Evolutionary conservation across 148 eudicot species (phyloP), one percentile per base, ranked within the genome.

Genomic region (Camellia lanceoleosa): DNA sequence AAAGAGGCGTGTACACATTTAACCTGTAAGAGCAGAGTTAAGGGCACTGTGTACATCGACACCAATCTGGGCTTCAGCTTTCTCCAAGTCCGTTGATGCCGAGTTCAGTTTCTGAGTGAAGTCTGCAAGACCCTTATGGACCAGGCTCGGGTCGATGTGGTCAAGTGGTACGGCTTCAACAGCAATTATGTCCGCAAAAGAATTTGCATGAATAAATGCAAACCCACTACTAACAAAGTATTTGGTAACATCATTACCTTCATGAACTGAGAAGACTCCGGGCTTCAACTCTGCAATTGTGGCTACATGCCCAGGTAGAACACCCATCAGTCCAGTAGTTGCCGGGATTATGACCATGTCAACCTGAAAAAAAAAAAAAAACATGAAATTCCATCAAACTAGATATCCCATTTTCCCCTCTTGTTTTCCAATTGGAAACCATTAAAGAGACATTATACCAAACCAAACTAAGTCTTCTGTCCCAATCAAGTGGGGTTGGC

Each of bases 21-120:
- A 89, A 78, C 88, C 90, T 3, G 86, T 77, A 67, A 90, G 80
- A 62, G 94, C 92, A 69, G 85, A 82, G 80, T 89, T 89, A 47
- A 92, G 85, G 54, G 93, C 92, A 83, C 90, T 90, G 76, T 88
- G 88, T 76, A 90, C 90, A 82, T 92, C 91, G 5, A 92, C 84
- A 20, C 90, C 95, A 71, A 91, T 90, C 74, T 90, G 95, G 73
- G 92, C 91, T 90, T 92, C 93, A 74, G 95, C 93, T 86, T 87
- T 90, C 85, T 92, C 97, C 86, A 87, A 66, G 71, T 90, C 97
- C 47, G 94, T 90, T 38, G 90, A 82, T 10, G 97, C 94, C 12
- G 94, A 82, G 81, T 80, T 88, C 83, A 89, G 87, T 73, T 90
- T 92, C 86, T 89, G 94, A 46, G 88, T 90, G 83, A 87, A 89